Evolutionary conservation across 345 rosid genomes (phyloP), one percentile per base, ranked within the genome.

Genomic region (Eucalyptus dawsonii): DNA sequence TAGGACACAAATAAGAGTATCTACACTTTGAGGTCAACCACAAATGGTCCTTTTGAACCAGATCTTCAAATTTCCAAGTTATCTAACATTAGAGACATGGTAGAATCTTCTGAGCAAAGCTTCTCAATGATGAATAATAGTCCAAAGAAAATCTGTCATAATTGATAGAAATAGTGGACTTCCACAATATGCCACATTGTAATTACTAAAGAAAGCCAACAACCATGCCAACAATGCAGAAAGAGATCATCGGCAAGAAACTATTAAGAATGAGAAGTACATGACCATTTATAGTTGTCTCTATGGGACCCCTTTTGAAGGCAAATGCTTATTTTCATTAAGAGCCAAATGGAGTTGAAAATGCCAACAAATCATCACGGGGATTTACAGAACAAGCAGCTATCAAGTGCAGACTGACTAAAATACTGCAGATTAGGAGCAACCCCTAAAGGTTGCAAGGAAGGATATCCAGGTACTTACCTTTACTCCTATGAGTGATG

Each of bases 401-500:
- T 34, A 16, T 69, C 24, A 1, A 69, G 4, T 69, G 42, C 80
- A 69, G 24, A 69, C 50, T 50, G 87, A 49, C 42, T 86, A 49
- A 86, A 21, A 50, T 54, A 50, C 27, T n/a, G 42, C 87, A 86
- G 87, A 49, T 86, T 86, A 50, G 44, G 80, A 34, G 17, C 83
- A 37, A 76, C 14, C 45, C 27, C 83, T 37, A 76, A 76, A 76
- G 45, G 45, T 72, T 37, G 45, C 42, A 72, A 72, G 22, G 47
- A 76, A 76, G 85, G 47, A 76, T 76, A 40, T 76, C 85, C 85
- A 37, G 85, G 16, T 90, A 90, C 94, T 91, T 89, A 93, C 98
- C 99, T 90, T 95, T 97, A 90, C 94, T 91, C 92, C 98, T 97
- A 29, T 90, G 93, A 87, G 97, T 95, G 92, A 97, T 96, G 88